Evolutionary conservation across 2,329 filamentous ascomycete species (phyloP).

Genomic region (Ophiostoma ulmi): DNA sequence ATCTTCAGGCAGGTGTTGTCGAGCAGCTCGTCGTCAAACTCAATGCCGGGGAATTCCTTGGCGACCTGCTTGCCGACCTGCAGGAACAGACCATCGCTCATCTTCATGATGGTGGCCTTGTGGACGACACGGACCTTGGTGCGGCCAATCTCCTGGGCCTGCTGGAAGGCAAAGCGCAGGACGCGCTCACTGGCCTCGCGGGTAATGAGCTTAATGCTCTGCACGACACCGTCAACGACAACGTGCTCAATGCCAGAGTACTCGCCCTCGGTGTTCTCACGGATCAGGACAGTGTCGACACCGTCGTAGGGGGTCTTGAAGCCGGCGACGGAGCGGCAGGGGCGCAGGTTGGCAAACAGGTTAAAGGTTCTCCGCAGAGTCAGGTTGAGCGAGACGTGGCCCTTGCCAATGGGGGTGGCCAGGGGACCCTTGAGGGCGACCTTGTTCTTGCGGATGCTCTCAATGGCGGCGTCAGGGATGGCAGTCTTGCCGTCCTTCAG

Average conservation of each 20-base stretch:
- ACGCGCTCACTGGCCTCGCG: slow-evolving; percentile 91
- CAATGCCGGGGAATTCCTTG: slow-evolving; percentile 92
- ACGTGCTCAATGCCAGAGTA: slow-evolving; percentile 99
- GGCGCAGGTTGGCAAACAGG: slow-evolving; percentile 98
- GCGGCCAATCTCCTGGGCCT: slow-evolving; percentile 87
- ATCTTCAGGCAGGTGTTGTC: slow-evolving; percentile 99
- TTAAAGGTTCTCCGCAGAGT: slow-evolving; percentile 99
- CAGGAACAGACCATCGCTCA: slow-evolving; percentile 98
- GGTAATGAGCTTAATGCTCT: slow-evolving; percentile 99
- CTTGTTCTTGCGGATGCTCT: slow-evolving; percentile 91
- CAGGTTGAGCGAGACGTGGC: slow-evolving; percentile 97
- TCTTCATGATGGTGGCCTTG: slow-evolving; percentile 99
- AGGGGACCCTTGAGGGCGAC: slow-evolving; percentile 97
- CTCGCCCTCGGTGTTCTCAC: slow-evolving; percentile 99
- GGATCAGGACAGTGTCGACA: slow-evolving; percentile 95
- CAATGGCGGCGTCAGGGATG: slow-evolving; percentile 87
- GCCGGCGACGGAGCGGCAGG: slow-evolving; percentile 92
- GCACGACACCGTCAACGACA: slow-evolving; percentile 94
- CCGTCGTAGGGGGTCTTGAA: slow-evolving; percentile 98
- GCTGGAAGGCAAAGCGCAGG: slow-evolving; percentile 95
- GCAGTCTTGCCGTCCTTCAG: slow-evolving; percentile 93
- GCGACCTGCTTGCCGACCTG: slow-evolving; percentile 76
- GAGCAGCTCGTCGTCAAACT: slow-evolving; percentile 96
- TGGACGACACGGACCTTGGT: slow-evolving; percentile 97
- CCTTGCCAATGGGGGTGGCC: slow-evolving; percentile 96